phyloP scores from a whole-genome alignment of 2,329 filamentous ascomycete genomes.

The Trichophyton equinum region DNA sequence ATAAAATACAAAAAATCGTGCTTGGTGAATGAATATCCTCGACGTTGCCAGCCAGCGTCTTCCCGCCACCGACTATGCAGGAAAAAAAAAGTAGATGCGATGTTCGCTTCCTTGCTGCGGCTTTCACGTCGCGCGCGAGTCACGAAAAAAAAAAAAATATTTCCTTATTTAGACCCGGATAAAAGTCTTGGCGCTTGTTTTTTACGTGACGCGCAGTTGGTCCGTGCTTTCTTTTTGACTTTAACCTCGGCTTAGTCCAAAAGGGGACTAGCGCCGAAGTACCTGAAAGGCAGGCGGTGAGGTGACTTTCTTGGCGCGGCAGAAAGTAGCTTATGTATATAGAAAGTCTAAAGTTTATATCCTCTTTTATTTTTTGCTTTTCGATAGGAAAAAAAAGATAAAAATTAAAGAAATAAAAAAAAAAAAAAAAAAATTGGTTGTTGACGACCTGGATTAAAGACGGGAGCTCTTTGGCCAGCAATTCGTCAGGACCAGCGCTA shows the following conservation, averaged over 20 bases:
- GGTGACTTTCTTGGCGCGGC: background rate
- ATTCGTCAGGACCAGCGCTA: background rate
- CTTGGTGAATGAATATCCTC: background rate
- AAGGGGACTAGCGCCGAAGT: background rate
- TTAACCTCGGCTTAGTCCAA: background rate
- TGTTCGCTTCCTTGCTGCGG: background rate
- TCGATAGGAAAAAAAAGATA: background rate
- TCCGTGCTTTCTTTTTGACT: background rate
- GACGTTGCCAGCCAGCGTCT: background rate
- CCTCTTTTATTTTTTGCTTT: background rate
- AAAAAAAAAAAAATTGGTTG: background rate
- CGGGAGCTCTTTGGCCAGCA: background rate
- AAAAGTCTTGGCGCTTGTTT: slow-evolving; percentile 2
- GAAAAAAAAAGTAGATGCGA: too few species aligned
- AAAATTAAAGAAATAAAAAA: background rate
- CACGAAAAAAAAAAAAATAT: slow-evolving; percentile 1
- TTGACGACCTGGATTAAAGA: background rate
- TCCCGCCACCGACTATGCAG: background rate
- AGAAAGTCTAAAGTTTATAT: slow-evolving; percentile 9
- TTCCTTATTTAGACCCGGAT: background rate
- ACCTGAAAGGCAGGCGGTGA: background rate
- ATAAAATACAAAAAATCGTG: background rate
- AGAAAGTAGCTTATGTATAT: slow-evolving; percentile 1
- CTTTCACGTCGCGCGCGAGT: background rate
- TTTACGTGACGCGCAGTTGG: background rate